These are phyloP conservation scores for Conringia planisiliqua DNA, from an alignment of 345 rosid species.

Conservation along the genomic window DNA sequence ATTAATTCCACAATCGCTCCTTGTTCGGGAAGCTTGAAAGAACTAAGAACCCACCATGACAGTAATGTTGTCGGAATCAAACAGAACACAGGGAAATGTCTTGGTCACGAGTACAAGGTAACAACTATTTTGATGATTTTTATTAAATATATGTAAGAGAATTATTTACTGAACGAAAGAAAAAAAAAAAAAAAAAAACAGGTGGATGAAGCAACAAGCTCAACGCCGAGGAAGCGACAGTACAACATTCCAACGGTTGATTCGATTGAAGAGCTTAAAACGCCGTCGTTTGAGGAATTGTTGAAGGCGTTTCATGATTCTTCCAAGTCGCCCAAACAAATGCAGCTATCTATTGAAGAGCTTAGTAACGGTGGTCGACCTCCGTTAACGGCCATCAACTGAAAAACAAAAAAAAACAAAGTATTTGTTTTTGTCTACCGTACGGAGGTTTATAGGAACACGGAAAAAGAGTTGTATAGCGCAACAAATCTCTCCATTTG, in stretches of 20 bases:
- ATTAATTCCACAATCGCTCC: constrained; percentile 70
- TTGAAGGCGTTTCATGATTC: constrained; percentile 67
- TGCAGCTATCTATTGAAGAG: constrained; percentile 53
- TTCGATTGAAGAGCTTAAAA: constrained; percentile 86
- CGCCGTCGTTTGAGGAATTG: constrained; percentile 85
- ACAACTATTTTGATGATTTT: too few relatives aligned
- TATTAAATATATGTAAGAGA: too few relatives aligned
- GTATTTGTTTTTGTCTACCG: background rate
- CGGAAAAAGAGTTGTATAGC: constrained; percentile 13
- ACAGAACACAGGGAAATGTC: constrained; percentile 77
- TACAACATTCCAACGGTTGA: constrained; percentile 64
- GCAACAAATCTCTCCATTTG: background rate
- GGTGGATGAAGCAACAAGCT: constrained; percentile 88
- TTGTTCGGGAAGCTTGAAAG: constrained; percentile 68
- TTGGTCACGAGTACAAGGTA: constrained; percentile 69
- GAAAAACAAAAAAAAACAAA: background rate
- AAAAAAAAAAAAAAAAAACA: too few relatives aligned
- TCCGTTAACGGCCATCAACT: constrained; percentile 38
- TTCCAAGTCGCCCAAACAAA: constrained; percentile 50
- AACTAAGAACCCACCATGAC: constrained; percentile 72
- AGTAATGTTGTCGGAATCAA: constrained; percentile 72
- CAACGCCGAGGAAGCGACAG: constrained; percentile 77
- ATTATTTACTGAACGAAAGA: background rate
- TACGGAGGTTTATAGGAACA: constrained; percentile 26
- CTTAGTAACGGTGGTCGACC: constrained; percentile 26